phyloP scores from a whole-genome alignment of 208 protist species.

The Trichomonas tenax region DNA sequence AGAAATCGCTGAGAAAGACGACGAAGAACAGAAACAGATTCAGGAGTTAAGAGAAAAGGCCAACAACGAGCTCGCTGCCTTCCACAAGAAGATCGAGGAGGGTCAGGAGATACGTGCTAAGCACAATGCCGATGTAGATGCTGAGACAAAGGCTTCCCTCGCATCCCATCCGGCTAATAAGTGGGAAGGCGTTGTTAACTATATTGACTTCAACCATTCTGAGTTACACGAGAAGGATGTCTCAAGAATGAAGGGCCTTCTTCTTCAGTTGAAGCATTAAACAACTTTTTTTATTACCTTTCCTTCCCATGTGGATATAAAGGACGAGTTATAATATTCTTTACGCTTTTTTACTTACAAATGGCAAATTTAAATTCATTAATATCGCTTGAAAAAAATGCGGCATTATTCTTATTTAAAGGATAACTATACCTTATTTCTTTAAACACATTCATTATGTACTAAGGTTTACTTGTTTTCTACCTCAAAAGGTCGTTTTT shows the following conservation, averaged over 20 bases:
- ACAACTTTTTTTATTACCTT: neutral
- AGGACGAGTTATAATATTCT: no score
- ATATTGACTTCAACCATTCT: neutral
- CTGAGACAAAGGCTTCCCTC: neutral
- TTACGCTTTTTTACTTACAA: no score
- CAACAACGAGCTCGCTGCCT: neutral
- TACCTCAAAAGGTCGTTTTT: no score
- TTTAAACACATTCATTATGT: no score
- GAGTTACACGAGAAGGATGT: neutral
- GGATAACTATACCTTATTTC: no score
- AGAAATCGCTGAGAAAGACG: neutral
- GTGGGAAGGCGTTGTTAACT: neutral
- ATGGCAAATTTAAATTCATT: no score
- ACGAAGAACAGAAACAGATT: neutral
- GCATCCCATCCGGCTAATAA: neutral
- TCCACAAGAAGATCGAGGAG: neutral
- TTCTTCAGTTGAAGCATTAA: conserved; percentile 14
- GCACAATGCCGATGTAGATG: neutral
- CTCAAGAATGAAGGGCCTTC: neutral
- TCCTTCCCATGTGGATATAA: no score
- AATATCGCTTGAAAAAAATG: no score
- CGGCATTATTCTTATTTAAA: no score
- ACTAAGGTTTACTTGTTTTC: no score
- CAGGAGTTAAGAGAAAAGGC: neutral
- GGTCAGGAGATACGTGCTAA: neutral